These are phyloP conservation scores for Eleusine indica DNA, from an alignment of 176 grass and related monocot genomes.

Conservation along the genomic window DNA sequence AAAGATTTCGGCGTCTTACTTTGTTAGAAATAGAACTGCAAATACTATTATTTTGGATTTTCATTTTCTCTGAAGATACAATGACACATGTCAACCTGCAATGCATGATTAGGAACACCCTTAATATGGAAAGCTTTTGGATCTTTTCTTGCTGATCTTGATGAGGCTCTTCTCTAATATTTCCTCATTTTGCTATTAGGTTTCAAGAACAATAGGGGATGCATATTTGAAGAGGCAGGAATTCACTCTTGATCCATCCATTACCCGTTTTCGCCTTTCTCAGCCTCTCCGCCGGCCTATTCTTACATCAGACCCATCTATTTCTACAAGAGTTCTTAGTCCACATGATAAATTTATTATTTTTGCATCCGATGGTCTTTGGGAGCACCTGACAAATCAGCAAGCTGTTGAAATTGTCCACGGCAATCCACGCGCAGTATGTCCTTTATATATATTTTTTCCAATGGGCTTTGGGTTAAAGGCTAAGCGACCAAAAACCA, in stretches of 20 bases:
- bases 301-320: conserved; percentile 65
- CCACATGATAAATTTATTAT: conserved; percentile 77
- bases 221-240: conserved; percentile 79
- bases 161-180: neutral
- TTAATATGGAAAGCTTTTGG: neutral
- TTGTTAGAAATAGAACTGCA: conserved; percentile 10
- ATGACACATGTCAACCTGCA: neutral
- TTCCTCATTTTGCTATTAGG: conserved; percentile 42
- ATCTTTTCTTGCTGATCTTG: conserved; percentile 9
- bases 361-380: conserved; percentile 80
- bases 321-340: conserved; percentile 53
- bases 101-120: neutral
- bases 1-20: neutral
- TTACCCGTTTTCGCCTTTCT: conserved; percentile 62
- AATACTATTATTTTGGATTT: neutral
- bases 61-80: neutral
- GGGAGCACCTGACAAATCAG: conserved; percentile 83
- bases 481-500: neutral
- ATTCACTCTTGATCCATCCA: conserved; percentile 66
- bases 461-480: neutral
- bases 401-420: conserved; percentile 68
- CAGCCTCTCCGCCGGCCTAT: conserved; percentile 66
- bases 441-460: neutral
- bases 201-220: conserved; percentile 81
- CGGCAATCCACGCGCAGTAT: conserved; percentile 42